phyloP scores from a whole-genome alignment of 257 asterid genomes.

The Solanum sparsipilum region DNA sequence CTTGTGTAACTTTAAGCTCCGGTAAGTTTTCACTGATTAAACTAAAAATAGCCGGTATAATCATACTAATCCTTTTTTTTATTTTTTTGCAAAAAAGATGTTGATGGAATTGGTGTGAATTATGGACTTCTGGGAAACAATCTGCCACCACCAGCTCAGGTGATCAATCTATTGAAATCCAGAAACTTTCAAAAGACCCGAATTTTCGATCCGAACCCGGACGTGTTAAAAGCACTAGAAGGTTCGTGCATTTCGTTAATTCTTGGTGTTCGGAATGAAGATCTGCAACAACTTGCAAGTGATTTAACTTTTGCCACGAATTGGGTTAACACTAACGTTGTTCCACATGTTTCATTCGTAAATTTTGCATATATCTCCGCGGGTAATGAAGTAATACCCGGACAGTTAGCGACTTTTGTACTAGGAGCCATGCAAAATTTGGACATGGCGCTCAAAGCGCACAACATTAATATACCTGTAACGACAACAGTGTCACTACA shows the following conservation, averaged over 20 bases:
- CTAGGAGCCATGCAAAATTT: conserved; percentile 29
- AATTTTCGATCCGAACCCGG: conserved; percentile 13
- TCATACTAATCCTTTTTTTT: not conserved
- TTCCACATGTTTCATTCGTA: conserved; percentile 2
- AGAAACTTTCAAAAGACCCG: conserved; percentile 8
- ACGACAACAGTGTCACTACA: conserved; percentile 18
- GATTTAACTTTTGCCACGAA: conserved; percentile 10
- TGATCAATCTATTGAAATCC: conserved; percentile 5
- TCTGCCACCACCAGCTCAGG: conserved; percentile 18
- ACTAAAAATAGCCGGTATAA: no score
- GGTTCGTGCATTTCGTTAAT: conserved; percentile 14
- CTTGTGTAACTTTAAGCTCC: not conserved
- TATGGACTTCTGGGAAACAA: conserved; percentile 30
- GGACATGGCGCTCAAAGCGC: conserved; percentile 3
- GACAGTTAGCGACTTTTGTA: conserved; percentile 9
- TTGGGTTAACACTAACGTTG: conserved; percentile 22
- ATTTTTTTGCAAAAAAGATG: not conserved
- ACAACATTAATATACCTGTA: conserved; percentile 5
- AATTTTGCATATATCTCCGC: conserved; percentile 11
- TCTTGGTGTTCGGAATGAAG: conserved; percentile 20
- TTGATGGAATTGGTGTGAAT: conserved; percentile 23
- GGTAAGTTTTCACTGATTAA: not conserved
- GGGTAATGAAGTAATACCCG: conserved; percentile 44
- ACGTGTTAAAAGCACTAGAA: conserved; percentile 21
- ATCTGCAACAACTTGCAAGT: conserved; percentile 14